Evolutionary conservation across 129 eudicot species (phyloP), one percentile per base, ranked within the genome.

Genomic region (Flaveria robusta): DNA sequence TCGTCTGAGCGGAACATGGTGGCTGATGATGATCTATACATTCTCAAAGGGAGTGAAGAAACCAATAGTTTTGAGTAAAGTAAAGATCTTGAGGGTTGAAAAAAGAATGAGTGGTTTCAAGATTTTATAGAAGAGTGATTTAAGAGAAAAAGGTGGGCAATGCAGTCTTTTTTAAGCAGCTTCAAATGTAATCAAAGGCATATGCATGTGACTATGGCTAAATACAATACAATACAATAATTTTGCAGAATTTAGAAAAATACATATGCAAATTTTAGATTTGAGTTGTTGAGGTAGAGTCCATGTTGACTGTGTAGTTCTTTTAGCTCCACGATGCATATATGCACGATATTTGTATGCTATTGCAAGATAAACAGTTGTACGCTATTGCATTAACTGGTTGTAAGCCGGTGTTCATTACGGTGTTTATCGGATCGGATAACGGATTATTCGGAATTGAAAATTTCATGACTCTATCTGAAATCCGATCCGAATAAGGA

Each of bases 1-100:
- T 88, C 92, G 6, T 88, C 86, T 1, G 92, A 83, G 62, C 89
- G 87, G 12, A 78, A 74, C 6, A 69, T 77, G 74, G 86, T 85
- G 62, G 84, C 72, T 37, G 92, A 76, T 69, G 84, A 66, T 77
- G 92, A 76, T 79, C 91, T 74, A 72, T 85, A 66, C 86, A 85
- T 81, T 14, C 34, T 82, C 24, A n/a, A 11, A 22, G 23, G 12
- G 23, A 39, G 13, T 42, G 9, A 42, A 77, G 46, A 29, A 76
- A 26, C 47, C 47, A 60, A 19, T 15, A 52, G 9, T 9, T 64
- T 37, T 26, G 45, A 34, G 46, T 34, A 54, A 24, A 6, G 12
- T 16, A 27, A 26, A 69, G 16, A 42, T 46, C 11, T 45, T 42
- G 20, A 43, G 49, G 46, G 64, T 62, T 20, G 72, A 68, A 74